Percentiles rank a stretch among this genome's conserved stretches.
phyloP scores from a whole-genome alignment of 768 basidiomycete genomes.

The Leccinum subtestaceum region DNA sequence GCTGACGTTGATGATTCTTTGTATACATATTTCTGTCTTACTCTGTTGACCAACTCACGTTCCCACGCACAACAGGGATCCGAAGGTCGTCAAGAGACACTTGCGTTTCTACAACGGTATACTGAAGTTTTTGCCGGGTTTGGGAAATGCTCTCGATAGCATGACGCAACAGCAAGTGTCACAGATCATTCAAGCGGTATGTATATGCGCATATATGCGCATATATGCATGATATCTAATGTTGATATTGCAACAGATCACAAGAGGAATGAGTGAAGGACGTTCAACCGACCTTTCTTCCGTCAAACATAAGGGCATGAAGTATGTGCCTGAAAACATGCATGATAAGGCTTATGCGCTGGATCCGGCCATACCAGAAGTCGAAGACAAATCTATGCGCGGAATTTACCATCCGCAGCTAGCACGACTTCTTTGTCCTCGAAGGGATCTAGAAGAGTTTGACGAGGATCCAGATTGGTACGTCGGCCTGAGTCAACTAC shows the following conservation, averaged over 20 bases:
- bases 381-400: constrained; percentile 2
- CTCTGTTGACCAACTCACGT: too few species aligned
- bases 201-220: constrained; percentile 1
- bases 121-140: not conserved
- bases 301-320: not conserved
- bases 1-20: not conserved
- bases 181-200: not conserved
- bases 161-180: not conserved
- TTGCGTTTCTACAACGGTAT: not conserved
- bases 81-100: not conserved
- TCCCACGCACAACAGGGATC: not conserved
- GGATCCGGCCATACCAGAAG: not conserved
- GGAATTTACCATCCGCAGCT: constrained; percentile 3
- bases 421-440: not conserved
- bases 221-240: too few species aligned
- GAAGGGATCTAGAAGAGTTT: not conserved
- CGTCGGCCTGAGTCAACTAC: too few species aligned
- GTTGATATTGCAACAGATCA: not conserved
- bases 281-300: not conserved
- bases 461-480: not conserved
- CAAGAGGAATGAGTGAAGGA: not conserved
- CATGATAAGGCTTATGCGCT: not conserved
- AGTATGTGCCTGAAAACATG: not conserved
- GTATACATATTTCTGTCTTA: not conserved
- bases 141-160: not conserved